Evolutionary conservation across 192 early-diverging fungal genomes (phyloP).

Genomic region (Phycomyces nitens): DNA sequence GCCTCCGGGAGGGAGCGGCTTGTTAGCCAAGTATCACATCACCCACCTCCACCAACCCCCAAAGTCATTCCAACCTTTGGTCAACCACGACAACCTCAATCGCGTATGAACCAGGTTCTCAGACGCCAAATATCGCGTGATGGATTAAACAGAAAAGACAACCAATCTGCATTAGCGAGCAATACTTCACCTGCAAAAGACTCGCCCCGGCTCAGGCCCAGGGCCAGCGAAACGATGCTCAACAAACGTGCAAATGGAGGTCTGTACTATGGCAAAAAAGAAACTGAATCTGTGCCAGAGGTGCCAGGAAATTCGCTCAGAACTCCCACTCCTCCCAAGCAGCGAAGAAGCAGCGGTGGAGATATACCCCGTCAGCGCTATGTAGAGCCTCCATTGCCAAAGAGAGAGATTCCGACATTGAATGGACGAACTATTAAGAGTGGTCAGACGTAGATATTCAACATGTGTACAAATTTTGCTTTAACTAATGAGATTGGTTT

Average conservation of each 20-base stretch:
- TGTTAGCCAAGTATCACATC: background rate
- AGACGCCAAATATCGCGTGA: constrained; percentile 16
- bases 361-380: background rate
- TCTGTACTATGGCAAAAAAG: background rate
- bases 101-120: constrained; percentile 1
- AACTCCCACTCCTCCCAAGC: constrained; percentile 1
- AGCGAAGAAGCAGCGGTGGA: background rate
- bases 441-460: no score
- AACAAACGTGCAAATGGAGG: constrained; percentile 4
- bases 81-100: background rate
- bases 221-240: background rate
- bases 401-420: background rate
- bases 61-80: background rate
- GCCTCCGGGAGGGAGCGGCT: no score
- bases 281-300: constrained; percentile 1
- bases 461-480: no score
- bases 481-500: no score
- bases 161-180: constrained; percentile 3
- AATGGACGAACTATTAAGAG: background rate
- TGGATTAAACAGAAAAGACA: constrained; percentile 9
- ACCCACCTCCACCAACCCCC: background rate
- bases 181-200: background rate
- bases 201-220: background rate
- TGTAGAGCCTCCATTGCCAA: constrained; percentile 4
- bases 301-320: background rate